Base-by-base conservation (phyloP, 176 grass and related monocot species). In the Ampelocalamus luodianensis region DNA sequence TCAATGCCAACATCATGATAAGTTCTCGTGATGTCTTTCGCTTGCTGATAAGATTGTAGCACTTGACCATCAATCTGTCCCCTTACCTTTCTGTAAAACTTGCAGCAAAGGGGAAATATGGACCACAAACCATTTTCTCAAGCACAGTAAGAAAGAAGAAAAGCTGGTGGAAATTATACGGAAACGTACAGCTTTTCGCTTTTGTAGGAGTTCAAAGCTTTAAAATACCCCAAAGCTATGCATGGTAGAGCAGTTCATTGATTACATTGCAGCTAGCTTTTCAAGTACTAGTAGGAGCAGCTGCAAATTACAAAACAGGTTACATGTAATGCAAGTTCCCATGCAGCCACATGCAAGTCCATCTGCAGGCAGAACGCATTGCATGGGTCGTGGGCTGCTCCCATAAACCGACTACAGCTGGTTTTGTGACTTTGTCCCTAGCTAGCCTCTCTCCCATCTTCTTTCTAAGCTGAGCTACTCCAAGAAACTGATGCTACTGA, bases 251-350 rank as follows among this genome's bases (percentile, higher is more conserved):
- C 23, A 51, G 22, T 40, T 56, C 79, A 88, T 88, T 64, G 61
- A 59, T 5, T 65, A 13, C 8, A 62, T n/a, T 72, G 79, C 50
- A 58, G 67, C 67, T 34, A 74, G 46, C 42, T 46, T 46, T 71
- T 23, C n/a, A 46, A 71, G 67, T 20, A 42, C 68, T 13, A 26
- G 14, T 71, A 10, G 53, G 36, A 77, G 12, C 5, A 34, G 43
- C 65, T 81, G 37, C 54, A 71, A 17, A 8, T 51, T 78, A 24
- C 74, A 71, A 71, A 59, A 77, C 71, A 81, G 44, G 27, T 79
- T 78, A 24, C 75, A 82, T 60, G 84, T 67, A 87, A 78, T 87
- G 38, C 88, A 79, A 90, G 88, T 90, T 74, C 84, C 88, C 79
- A 90, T 90, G 77, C 77, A 86, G 34, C 68, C 69, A 62, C 68